Evolutionary conservation across 176 grass and related monocot genomes (phyloP), one percentile per base, ranked within the genome.

Genomic region (Zea luxurians): DNA sequence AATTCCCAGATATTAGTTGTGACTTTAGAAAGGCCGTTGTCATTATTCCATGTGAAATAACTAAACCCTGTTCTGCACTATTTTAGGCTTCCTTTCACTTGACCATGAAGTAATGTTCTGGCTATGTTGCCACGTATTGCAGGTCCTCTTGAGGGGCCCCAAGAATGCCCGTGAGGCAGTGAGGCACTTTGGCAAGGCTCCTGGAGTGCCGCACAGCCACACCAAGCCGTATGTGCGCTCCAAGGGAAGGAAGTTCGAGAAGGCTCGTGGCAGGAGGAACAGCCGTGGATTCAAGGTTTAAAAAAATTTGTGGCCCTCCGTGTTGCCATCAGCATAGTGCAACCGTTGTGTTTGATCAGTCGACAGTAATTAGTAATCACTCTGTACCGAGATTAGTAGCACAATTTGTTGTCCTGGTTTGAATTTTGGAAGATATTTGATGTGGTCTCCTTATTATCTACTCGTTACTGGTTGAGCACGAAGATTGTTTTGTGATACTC

Each of bases 131-230:
- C 4, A 5, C 37, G 8, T 21, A 2, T 18, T 82, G 65, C 68
- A 93, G 88, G 20, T 88, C 49, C 84, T 93, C 17, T 59, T 93
- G 71, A 90, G 91, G 82, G 88, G 91, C 9, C 91, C 91, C 36
- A 93, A 93, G 91, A 93, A 93, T 37, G 91, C 91, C 40, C 91
- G 91, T 73, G 91, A 93, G 60, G 91, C 88, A 0, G 88, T 90
- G 13, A 86, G 34, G 80, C 91, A 93, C 82, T 93, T 93, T 0
- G 91, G 91, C 35, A 89, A 89, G 70, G 91, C 91, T 48, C 91
- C 91, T 76, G 91, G 91, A 53, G 91, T 93, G 62, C 91, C 88
- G 1, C 88, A 93, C 82, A 93, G 91, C 85, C 84, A 90, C 78
- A 93, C 91, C 10, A 93, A 93, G 80, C 91, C 91, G 0, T 93